Evolutionary conservation across 495 filamentous ascomycete species (phyloP), one percentile per base, ranked within the genome.

Genomic region (Platismatia glauca): DNA sequence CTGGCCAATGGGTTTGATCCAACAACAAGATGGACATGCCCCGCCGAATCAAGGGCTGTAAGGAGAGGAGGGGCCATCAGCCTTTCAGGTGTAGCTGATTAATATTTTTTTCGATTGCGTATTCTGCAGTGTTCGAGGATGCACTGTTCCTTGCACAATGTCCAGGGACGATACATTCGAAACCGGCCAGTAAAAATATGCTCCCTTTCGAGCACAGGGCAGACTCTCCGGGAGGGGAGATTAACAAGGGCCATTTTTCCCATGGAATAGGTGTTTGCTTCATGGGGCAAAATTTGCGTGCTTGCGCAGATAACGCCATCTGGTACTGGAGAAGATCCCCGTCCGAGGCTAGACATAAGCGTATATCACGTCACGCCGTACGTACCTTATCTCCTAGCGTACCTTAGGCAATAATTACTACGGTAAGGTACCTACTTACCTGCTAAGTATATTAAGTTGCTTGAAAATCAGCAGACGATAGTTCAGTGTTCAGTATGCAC

Each of bases 1-100:
- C 88, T 86, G 37, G 95, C 95, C 38, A 98, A 79, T 52, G 94
- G 85, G 72, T 89, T 93, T 38, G 88, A 84, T 39, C 95, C 94
- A 57, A 97, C 70, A 55, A 98, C 86, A 44, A 98, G 77, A 73
- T 97, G 94, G 57, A 92, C 75, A 67, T 96, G 91, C 3, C 79
- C 82, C 1, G 84, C 81, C 53, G 81, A 87, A 69, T 96, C 85
- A 62, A 86, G 78, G 12, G 91, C 86, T 41, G 90, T 87, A 57
- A 98, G 82, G 33, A 98, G 78, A 16, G 89, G 75, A 31, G 69
- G 43, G 29, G 66, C 57, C 68, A 68, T 69, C 46, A 58, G 29
- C 13, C 18, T 58, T 53, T 9, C 31, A 13, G 9, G 20, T 53
- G 41, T 18, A 29, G 3, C 8, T 44, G 38, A 11, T 20, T 59